Percentiles rank a stretch among this genome's conserved stretches.
These are phyloP conservation scores for Clonostachys rosea DNA, from an alignment of 2,329 filamentous ascomycete species.

Conservation along the genomic window DNA sequence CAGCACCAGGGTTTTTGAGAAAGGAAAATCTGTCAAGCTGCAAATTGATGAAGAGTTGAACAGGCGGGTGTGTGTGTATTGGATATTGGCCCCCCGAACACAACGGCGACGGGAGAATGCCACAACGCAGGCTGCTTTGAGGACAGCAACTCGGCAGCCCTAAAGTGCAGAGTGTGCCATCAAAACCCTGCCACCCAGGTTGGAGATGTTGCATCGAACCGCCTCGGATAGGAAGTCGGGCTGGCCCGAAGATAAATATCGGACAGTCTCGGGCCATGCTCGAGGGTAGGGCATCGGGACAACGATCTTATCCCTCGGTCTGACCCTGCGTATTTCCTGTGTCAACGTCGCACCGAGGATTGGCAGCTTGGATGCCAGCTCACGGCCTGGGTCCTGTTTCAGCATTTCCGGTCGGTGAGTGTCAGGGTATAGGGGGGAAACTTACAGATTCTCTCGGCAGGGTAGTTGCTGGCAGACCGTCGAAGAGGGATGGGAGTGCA, in stretches of 20 bases:
- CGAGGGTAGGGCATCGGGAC: conserved; percentile 53
- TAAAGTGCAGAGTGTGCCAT: too few relatives aligned
- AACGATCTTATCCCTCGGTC: conserved; percentile 46
- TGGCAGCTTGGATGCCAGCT: conserved; percentile 28
- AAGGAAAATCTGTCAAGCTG: too few relatives aligned
- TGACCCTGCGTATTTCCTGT: conserved; percentile 15
- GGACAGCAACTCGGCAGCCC: too few relatives aligned
- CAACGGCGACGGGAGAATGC: too few relatives aligned
- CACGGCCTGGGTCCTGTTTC: neutral
- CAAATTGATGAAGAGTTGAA: too few relatives aligned
- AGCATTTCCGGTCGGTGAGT: neutral
- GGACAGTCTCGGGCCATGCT: conserved; percentile 50
- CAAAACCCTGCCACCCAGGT: conserved; percentile 40
- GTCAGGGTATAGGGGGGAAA: neutral
- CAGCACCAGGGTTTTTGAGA: too few relatives aligned
- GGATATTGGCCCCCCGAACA: too few relatives aligned
- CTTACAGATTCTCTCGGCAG: neutral
- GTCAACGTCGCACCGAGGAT: conserved; percentile 47
- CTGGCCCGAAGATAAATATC: conserved; percentile 48
- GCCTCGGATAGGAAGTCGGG: conserved; percentile 35
- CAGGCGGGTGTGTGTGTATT: too few relatives aligned
- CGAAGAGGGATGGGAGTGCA: neutral
- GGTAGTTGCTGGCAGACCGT: neutral
- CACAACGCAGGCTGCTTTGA: too few relatives aligned
- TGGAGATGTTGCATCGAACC: conserved; percentile 46